Evolutionary conservation across 129 eudicot species (phyloP).

Genomic region (Pittosporum tobira): DNA sequence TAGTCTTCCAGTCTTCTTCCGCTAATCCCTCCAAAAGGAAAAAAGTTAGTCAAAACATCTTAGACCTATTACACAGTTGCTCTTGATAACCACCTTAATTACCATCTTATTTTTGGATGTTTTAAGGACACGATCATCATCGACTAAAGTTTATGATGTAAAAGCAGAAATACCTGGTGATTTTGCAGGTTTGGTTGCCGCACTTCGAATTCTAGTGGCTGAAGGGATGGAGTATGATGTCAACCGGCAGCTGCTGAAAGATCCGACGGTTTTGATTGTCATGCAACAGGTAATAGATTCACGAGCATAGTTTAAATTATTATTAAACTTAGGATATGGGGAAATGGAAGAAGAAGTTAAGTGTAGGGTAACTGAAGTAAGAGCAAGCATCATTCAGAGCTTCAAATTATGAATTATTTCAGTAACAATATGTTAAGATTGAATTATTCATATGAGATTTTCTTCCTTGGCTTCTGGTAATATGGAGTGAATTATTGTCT

Average conservation of each 20-base stretch:
- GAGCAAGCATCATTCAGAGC: slow-evolving; percentile 48
- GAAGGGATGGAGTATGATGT: neutral
- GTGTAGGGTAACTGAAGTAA: slow-evolving; percentile 53
- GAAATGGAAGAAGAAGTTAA: slow-evolving; percentile 35
- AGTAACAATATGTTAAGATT: neutral
- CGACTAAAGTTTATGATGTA: no score
- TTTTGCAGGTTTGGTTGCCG: slow-evolving; percentile 90
- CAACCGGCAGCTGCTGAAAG: slow-evolving; percentile 17
- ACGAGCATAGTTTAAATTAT: slow-evolving; percentile 16
- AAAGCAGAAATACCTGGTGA: slow-evolving; percentile 66
- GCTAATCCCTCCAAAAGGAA: slow-evolving; percentile 44
- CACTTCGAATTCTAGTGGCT: slow-evolving; percentile 38
- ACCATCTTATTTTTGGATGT: no score
- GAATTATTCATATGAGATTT: neutral
- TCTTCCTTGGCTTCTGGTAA: neutral
- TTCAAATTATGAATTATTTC: neutral
- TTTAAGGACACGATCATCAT: no score
- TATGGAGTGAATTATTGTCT: neutral
- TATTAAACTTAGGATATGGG: slow-evolving; percentile 29
- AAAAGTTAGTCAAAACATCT: slow-evolving; percentile 2
- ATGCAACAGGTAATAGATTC: slow-evolving; percentile 29
- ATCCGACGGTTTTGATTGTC: slow-evolving; percentile 16
- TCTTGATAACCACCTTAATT: no score
- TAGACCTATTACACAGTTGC: no score
- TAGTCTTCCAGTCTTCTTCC: slow-evolving; percentile 88